Evolutionary conservation across 2,329 filamentous ascomycete species (phyloP), one percentile per base, ranked within the genome.

Genomic region (Exophiala xenobiotica): DNA sequence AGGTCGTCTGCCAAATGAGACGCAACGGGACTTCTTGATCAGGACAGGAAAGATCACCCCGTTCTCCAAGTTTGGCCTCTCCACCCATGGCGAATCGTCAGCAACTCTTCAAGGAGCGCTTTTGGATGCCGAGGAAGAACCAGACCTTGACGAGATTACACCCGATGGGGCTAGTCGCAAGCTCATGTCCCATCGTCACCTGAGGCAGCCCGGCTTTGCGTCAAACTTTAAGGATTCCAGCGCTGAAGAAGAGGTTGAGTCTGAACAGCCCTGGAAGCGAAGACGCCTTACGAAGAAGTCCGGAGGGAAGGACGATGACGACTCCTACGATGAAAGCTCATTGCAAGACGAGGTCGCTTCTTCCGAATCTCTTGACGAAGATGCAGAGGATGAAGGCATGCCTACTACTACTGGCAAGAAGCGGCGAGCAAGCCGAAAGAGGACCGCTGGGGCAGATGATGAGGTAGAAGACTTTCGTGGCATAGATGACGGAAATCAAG

Each of bases 21-120:
- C 81, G 19, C 84, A 89, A 54, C 82, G 91, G 44, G 91, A 96
- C 40, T 99, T 88, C 66, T 79, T 99, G 40, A 93, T 99, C 42
- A 84, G 93, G 22, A 99, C 92, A 0, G 93, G 93, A 55, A 97
- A 97, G 71, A 97, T 99, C 61, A 99, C 93, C 0, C 93, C 93
- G 0, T 99, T 99, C 64, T 88, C 90, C 6, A 88, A 86, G 57
- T 80, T 95, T 61, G 83, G 83, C 20, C 78, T 81, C 11, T 77
- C 83, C 1, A 77, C 64, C 19, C 64, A 77, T 3, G 75, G 81
- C 22, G 82, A 79, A 2, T 77, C 83, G 2, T 78, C 85, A 38
- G 86, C 86, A 1, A 85, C 85, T 53, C 74, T 96, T 12, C 86
- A 87, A 8, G 85, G 91, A 63, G 86, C 85, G 2, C 79, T 96